Percentiles rank a stretch among this genome's conserved stretches.
Conservation (phyloP, 2,329 filamentous ascomycete genomes). For the Ophiobolus disseminans region DNA sequence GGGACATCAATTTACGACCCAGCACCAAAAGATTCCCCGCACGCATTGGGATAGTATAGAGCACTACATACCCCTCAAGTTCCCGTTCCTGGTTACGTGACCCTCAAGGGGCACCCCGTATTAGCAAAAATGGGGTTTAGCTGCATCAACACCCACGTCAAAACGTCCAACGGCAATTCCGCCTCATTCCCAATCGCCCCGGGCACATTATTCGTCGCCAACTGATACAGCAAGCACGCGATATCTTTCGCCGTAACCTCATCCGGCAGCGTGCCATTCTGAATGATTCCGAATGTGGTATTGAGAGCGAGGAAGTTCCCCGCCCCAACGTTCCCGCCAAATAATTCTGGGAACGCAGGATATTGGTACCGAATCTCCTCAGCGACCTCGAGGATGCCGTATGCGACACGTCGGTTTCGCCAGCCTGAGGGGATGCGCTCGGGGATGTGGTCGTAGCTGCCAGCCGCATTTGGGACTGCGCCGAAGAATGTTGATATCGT, state of each 20-base stretch:
- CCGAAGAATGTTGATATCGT: slow-evolving; percentile 46
- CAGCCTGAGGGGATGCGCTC: slow-evolving; percentile 54
- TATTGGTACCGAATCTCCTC: slow-evolving; percentile 53
- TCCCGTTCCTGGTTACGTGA: too few species aligned
- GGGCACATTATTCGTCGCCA: slow-evolving; percentile 49
- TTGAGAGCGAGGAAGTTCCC: slow-evolving; percentile 48
- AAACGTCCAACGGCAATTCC: not conserved
- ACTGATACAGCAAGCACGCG: slow-evolving; percentile 54
- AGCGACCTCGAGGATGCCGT: slow-evolving; percentile 46
- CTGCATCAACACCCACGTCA: not conserved
- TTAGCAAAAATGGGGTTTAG: not conserved
- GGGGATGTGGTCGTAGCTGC: slow-evolving; percentile 45
- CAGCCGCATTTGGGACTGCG: slow-evolving; percentile 43
- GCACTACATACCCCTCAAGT: too few species aligned
- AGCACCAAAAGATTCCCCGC: too few species aligned
- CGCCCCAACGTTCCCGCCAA: slow-evolving; percentile 52
- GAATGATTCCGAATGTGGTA: slow-evolving; percentile 46
- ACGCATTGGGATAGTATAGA: too few species aligned
- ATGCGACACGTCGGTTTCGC: slow-evolving; percentile 42
- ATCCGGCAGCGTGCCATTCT: slow-evolving; percentile 46
- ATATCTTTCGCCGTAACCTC: slow-evolving; percentile 33
- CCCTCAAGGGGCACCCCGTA: not conserved
- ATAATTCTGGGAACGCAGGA: slow-evolving; percentile 51
- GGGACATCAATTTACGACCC: too few species aligned
- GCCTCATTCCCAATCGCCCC: not conserved